phyloP scores from a whole-genome alignment of 257 asterid genomes.

The Salvia splendens region DNA sequence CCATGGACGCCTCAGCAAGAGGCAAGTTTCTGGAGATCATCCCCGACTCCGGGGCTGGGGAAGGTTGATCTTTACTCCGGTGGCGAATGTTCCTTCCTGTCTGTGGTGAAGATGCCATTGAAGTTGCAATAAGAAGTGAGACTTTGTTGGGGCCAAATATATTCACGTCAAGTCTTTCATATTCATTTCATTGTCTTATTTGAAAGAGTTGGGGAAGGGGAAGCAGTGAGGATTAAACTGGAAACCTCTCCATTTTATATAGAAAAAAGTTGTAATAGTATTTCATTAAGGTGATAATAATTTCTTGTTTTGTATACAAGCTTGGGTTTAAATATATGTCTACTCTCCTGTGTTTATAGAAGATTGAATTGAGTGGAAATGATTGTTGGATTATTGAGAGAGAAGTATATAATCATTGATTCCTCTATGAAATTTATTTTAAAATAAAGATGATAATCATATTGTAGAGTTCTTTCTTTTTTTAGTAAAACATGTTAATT shows the following conservation, averaged over 20 bases:
- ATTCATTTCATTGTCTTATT: background rate
- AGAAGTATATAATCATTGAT: no score
- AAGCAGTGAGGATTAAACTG: background rate
- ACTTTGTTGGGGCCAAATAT: background rate
- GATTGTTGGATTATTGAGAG: no score
- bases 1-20: constrained; percentile 61
- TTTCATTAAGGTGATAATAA: background rate
- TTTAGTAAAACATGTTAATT: no score
- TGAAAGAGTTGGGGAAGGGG: background rate
- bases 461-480: no score
- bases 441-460: no score
- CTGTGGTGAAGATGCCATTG: constrained; percentile 19
- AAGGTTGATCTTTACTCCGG: constrained; percentile 32
- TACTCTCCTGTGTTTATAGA: no score
- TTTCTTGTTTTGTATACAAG: background rate
- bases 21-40: constrained; percentile 66
- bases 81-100: background rate
- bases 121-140: constrained; percentile 9
- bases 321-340: background rate
- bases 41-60: constrained; percentile 43
- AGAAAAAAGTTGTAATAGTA: background rate
- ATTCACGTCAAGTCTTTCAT: background rate
- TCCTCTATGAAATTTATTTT: no score
- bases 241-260: background rate
- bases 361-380: no score